Evolutionary conservation across 2,329 filamentous ascomycete genomes (phyloP).

Genomic region (Helminthosporium solani): DNA sequence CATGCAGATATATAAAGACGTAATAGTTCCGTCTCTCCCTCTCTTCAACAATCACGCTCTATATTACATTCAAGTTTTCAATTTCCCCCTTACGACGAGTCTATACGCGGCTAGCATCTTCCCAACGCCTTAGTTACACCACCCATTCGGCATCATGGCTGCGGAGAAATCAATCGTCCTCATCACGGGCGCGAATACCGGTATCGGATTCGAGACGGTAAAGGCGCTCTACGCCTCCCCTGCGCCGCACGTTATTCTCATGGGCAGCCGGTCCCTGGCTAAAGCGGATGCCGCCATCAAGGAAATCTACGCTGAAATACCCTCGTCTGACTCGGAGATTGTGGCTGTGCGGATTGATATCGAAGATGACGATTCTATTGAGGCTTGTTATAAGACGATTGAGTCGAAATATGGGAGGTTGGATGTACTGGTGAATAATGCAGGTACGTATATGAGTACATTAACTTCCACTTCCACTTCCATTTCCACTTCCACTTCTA

Average conservation of each 20-base stretch:
- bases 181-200: conserved; percentile 63
- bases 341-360: conserved; percentile 56
- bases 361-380: conserved; percentile 54
- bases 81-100: no score
- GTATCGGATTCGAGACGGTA: conserved; percentile 60
- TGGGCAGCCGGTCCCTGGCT: conserved; percentile 55
- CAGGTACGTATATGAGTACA: no score
- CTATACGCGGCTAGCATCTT: no score
- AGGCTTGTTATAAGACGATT: conserved; percentile 48
- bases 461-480: no score
- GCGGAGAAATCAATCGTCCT: conserved; percentile 47
- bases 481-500: no score
- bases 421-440: conserved; percentile 61
- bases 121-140: no score
- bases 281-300: conserved; percentile 55
- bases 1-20: no score
- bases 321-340: conserved; percentile 46
- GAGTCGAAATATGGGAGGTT: conserved; percentile 47
- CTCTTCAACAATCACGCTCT: no score
- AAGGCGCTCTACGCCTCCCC: conserved; percentile 54
- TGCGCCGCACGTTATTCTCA: conserved; percentile 55
- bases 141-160: no score
- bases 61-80: no score
- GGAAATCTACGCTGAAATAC: conserved; percentile 45
- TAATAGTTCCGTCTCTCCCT: no score